Base-by-base conservation (phyloP, 176 grass and related monocot genomes). In the Oryza meyeriana region DNA sequence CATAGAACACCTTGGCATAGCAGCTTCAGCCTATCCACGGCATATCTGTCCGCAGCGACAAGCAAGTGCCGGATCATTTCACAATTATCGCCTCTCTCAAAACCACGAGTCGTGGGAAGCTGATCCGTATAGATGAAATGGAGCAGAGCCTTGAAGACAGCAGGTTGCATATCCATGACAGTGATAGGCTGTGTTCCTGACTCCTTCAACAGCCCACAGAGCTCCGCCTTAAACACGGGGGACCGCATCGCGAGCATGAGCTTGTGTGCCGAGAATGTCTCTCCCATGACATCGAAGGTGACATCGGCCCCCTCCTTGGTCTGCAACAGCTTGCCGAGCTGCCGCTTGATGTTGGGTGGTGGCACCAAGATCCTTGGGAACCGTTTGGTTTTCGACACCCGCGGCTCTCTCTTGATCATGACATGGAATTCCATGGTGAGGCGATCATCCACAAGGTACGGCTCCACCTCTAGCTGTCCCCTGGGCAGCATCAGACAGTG, bases 191-290 rank as follows among this genome's bases (percentile, higher is more conserved):
- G 2, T 0, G 30, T 12, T 2, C 47, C 62, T 4, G 10, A 55
- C 64, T 89, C 83, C 9, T n/a, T 64, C 83, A 86, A 78, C 27
- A 27, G 29, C 20, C 83, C 64, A 16, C 36, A 78, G 18, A 90
- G 64, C 68, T 85, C 55, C 2, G 88, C 76, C 30, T 32, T 86
- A 6, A 90, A 86, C 26, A 90, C 83, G 0, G 77, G 52, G 5
- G 78, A 86, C 3, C 83, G 69, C 26, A 47, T 22, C 1, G 83
- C 83, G 22, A 90, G 88, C 32, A 90, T 59, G 14, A 77, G 16
- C 61, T 61, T 81, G 61, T 90, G 88, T 14, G 78, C 78, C 0
- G 4, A 2, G 12, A 90, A 50, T 14, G 2, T 1, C 36, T 72
- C n/a, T 34, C 50, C 83, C 0, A 20, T 83, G 2, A 82, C 71